Percentiles rank a stretch among this genome's conserved stretches.
These are phyloP conservation scores for Fraxinus latifolia DNA, from an alignment of 305 asterid genomes.

Conservation along the genomic window DNA sequence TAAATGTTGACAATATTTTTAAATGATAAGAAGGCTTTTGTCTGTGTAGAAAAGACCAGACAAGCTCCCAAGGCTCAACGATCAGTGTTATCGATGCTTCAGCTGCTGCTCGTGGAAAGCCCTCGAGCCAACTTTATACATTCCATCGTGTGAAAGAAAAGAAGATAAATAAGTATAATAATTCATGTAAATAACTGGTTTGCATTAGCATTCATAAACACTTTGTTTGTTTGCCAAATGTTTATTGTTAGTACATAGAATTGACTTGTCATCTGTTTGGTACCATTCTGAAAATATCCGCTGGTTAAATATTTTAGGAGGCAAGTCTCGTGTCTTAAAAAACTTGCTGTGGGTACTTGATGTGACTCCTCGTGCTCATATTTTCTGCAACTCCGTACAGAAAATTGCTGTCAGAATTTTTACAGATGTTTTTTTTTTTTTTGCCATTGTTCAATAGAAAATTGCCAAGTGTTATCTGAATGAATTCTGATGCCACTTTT, in stretches of 20 bases:
- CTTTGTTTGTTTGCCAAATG: too few relatives aligned
- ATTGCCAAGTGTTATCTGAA: too few relatives aligned
- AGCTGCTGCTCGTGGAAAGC: not conserved
- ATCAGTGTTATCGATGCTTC: not conserved
- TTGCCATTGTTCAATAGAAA: too few relatives aligned
- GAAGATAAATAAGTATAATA: not conserved
- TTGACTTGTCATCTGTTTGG: too few relatives aligned
- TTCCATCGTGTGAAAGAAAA: not conserved
- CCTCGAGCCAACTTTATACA: not conserved
- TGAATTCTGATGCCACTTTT: too few relatives aligned
- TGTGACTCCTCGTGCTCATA: not conserved
- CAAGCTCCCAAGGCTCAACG: not conserved
- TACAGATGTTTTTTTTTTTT: too few relatives aligned
- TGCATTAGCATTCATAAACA: not conserved
- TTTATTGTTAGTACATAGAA: too few relatives aligned
- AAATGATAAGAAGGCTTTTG: not conserved
- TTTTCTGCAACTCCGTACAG: too few relatives aligned
- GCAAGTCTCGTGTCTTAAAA: not conserved
- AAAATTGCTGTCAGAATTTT: too few relatives aligned
- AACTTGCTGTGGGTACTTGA: not conserved
- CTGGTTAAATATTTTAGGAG: not conserved
- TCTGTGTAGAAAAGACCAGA: too few relatives aligned
- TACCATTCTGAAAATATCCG: not conserved
- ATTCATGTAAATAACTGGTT: not conserved
- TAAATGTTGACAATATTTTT: too few relatives aligned